phyloP scores from a whole-genome alignment of 1,139 yeast species.

The Arxiozyma slooffiae region DNA sequence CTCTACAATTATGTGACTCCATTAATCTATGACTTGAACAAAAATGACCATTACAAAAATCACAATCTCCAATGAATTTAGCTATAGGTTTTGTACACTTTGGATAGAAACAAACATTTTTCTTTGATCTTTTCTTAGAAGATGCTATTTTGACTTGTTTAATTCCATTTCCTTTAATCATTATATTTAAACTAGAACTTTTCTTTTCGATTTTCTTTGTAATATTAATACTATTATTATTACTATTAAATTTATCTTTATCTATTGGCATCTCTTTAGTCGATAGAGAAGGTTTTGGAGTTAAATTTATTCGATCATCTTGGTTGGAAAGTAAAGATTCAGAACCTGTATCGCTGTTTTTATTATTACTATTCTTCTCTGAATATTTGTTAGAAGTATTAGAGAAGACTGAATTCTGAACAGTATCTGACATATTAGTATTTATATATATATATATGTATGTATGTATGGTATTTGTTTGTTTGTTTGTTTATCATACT shows the following conservation, averaged over 20 bases:
- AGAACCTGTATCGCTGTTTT: too few relatives aligned
- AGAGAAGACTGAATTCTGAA: too few relatives aligned
- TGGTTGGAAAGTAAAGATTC: too few relatives aligned
- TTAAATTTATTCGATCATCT: too few relatives aligned
- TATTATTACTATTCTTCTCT: too few relatives aligned
- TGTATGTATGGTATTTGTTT: too few relatives aligned
- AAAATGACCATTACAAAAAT: conserved; percentile 75
- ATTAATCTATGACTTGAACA: conserved; percentile 81
- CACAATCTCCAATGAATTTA: conserved; percentile 82
- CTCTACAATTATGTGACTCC: conserved; percentile 76
- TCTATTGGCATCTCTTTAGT: too few relatives aligned
- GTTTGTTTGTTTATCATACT: too few relatives aligned
- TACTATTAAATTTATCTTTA: too few relatives aligned
- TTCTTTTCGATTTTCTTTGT: conserved; percentile 1
- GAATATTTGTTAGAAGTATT: too few relatives aligned
- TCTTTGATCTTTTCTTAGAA: conserved; percentile 36
- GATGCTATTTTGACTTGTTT: neutral
- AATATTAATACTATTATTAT: neutral
- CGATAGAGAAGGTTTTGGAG: neutral
- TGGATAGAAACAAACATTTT: conserved; percentile 53
- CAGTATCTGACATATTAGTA: too few relatives aligned
- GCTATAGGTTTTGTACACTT: conserved; percentile 59
- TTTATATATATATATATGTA: too few relatives aligned
- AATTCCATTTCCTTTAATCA: neutral
- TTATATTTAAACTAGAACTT: neutral